These are phyloP conservation scores for Hyaloperonospora arabidopsidis DNA, from an alignment of 352 stramenopile genomes.

Conservation along the genomic window DNA sequence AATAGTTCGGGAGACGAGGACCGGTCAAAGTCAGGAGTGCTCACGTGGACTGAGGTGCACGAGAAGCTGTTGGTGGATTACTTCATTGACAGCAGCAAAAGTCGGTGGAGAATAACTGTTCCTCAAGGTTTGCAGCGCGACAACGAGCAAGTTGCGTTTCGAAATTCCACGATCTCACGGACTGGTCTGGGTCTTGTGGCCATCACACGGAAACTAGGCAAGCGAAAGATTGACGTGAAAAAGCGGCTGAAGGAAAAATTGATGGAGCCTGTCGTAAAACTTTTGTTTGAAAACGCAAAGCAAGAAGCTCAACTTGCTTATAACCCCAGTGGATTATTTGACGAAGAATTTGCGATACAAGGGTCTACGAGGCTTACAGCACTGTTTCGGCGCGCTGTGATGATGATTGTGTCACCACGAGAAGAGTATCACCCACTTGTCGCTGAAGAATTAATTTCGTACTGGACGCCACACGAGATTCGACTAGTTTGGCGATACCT, in stretches of 20 bases:
- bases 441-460: slow-evolving; percentile 76
- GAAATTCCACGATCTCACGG: slow-evolving; percentile 49
- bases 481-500: slow-evolving; percentile 75
- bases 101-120: slow-evolving; percentile 51
- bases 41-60: slow-evolving; percentile 47
- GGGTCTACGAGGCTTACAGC: slow-evolving; percentile 50
- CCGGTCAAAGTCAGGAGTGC: slow-evolving; percentile 12
- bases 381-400: slow-evolving; percentile 67
- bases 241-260: slow-evolving; percentile 68
- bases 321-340: slow-evolving; percentile 47
- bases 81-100: slow-evolving; percentile 63
- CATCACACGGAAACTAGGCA: slow-evolving; percentile 54
- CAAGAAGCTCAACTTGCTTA: slow-evolving; percentile 32
- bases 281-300: slow-evolving; percentile 53
- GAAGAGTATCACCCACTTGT: slow-evolving; percentile 72
- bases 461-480: slow-evolving; percentile 66
- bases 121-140: slow-evolving; percentile 54
- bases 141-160: slow-evolving; percentile 51
- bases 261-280: slow-evolving; percentile 46
- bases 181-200: slow-evolving; percentile 53
- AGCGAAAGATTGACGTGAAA: slow-evolving; percentile 72
- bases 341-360: slow-evolving; percentile 60
- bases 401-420: slow-evolving; percentile 71
- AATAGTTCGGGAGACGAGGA: slow-evolving; percentile 10
- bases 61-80: slow-evolving; percentile 53